phyloP scores from a whole-genome alignment of 2,329 filamentous ascomycete genomes.

The Esteya vermicola region DNA sequence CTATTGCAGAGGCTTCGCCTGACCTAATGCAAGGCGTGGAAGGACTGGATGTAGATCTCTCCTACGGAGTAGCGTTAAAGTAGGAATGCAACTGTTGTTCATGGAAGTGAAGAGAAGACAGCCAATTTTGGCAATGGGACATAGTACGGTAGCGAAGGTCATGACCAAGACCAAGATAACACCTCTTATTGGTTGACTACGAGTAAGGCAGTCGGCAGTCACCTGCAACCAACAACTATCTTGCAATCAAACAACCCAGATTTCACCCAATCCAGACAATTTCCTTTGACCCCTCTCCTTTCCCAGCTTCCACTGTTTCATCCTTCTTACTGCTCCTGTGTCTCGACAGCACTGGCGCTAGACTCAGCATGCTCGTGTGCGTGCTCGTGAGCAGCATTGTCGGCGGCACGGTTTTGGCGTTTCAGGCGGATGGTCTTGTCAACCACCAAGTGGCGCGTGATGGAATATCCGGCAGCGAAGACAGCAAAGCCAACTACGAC shows the following conservation, averaged over 20 bases:
- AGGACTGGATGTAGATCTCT: constrained; percentile 82
- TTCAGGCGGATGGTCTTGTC: constrained; percentile 88
- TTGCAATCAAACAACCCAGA: neutral
- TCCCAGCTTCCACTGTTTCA: too few species aligned
- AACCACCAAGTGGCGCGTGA: constrained; percentile 64
- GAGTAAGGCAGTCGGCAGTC: too few species aligned
- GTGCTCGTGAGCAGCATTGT: constrained; percentile 23
- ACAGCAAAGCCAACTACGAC: constrained; percentile 80
- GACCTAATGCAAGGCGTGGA: constrained; percentile 96
- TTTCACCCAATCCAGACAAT: neutral
- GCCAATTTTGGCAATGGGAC: too few species aligned
- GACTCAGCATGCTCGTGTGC: neutral
- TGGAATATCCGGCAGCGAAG: constrained; percentile 67
- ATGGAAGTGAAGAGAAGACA: too few species aligned
- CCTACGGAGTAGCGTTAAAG: constrained; percentile 58
- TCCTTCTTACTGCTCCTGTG: constrained; percentile 2
- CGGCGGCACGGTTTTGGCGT: constrained; percentile 47
- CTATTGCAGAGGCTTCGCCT: constrained; percentile 38
- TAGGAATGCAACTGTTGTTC: neutral
- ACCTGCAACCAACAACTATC: too few species aligned
- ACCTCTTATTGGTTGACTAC: too few species aligned
- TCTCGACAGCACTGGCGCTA: constrained; percentile 7
- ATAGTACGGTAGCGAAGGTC: too few species aligned
- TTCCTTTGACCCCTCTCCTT: neutral
- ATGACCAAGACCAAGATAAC: too few species aligned